Conservation (phyloP, 2,329 filamentous ascomycete genomes). For the Zalaria sp. region DNA sequence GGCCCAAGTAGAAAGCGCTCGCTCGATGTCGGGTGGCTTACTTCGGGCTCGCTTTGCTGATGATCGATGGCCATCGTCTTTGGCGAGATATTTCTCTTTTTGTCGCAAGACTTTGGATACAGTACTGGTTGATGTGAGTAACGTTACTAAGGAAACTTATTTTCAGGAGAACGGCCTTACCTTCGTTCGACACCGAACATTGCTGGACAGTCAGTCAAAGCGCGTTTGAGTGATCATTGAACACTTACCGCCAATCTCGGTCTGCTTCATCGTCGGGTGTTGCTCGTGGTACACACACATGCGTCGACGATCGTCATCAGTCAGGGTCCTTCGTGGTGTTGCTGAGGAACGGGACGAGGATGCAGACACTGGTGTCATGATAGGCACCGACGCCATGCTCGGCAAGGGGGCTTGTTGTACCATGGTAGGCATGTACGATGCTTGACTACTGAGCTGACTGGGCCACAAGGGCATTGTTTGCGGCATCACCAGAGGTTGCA, state of each 20-base stretch:
- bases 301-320: conserved; percentile 72
- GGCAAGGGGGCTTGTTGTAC: conserved; percentile 39
- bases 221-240: background rate
- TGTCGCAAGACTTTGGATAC: conserved; percentile 96
- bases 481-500: conserved; percentile 61
- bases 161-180: conserved; percentile 37
- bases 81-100: conserved; percentile 84
- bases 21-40: conserved; percentile 82
- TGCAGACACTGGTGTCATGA: conserved; percentile 37
- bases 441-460: conserved; percentile 64
- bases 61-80: conserved; percentile 64
- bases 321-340: conserved; percentile 55
- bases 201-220: conserved; percentile 30
- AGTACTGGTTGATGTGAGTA: conserved; percentile 46
- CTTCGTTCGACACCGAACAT: conserved; percentile 96
- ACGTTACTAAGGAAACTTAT: conserved; percentile 4
- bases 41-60: conserved; percentile 72
- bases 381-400: conserved; percentile 33
- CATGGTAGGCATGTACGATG: conserved; percentile 44
- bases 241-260: conserved; percentile 72
- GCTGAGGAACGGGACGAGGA: conserved; percentile 27
- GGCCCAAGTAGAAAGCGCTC: conserved; percentile 77
- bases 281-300: conserved; percentile 95
- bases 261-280: conserved; percentile 82
- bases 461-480: conserved; percentile 49